phyloP scores from a whole-genome alignment of 768 basidiomycete species.

The Suillus bovinus region DNA sequence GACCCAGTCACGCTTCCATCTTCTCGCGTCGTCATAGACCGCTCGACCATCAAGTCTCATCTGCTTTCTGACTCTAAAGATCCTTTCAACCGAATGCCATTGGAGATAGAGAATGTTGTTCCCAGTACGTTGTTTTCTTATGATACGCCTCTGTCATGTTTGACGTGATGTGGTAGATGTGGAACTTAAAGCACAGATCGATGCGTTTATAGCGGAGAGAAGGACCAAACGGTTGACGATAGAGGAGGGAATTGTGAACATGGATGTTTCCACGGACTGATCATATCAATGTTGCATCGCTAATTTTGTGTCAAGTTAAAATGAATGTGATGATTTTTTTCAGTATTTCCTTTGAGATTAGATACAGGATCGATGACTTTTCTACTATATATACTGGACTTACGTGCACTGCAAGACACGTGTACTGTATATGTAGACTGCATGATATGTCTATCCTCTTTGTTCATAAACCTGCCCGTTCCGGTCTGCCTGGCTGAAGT shows the following conservation, averaged over 20 bases:
- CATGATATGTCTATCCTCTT: not conserved
- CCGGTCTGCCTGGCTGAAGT: not conserved
- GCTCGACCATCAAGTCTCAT: conserved; percentile 93
- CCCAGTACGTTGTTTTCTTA: conserved; percentile 53
- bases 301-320: conserved; percentile 2
- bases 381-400: too few species aligned
- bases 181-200: conserved; percentile 75
- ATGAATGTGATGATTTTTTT: not conserved
- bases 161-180: conserved; percentile 42
- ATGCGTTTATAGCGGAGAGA: conserved; percentile 65
- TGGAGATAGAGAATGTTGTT: conserved; percentile 76
- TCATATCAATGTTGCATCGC: conserved; percentile 12
- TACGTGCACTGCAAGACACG: too few species aligned
- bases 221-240: conserved; percentile 36
- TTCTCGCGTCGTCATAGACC: conserved; percentile 77
- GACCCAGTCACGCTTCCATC: conserved; percentile 92
- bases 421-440: too few species aligned
- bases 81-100: conserved; percentile 91
- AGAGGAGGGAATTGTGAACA: conserved; percentile 32
- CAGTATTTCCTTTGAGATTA: not conserved
- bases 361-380: not conserved
- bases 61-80: conserved; percentile 89
- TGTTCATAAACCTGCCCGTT: not conserved
- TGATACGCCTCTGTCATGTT: not conserved
- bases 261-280: conserved; percentile 31